Conservation (phyloP, 495 filamentous ascomycete genomes). For the Haplographium delicatum region DNA sequence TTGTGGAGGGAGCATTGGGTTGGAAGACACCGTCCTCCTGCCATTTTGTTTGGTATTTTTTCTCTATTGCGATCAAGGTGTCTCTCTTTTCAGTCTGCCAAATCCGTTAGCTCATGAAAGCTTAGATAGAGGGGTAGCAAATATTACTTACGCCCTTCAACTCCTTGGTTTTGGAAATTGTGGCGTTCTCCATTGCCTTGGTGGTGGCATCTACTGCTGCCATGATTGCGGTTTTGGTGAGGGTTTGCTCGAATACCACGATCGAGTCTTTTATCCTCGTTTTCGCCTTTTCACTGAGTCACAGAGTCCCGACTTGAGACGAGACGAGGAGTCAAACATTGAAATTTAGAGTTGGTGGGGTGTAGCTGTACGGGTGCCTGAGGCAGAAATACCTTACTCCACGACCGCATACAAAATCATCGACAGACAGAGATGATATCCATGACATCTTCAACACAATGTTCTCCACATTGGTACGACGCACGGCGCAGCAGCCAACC, state of each 20-base stretch:
- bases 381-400: too few relatives aligned
- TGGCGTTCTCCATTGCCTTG: slow-evolving; percentile 21
- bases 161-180: slow-evolving; percentile 43
- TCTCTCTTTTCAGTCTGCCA: slow-evolving; percentile 87
- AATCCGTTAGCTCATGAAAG: slow-evolving; percentile 1
- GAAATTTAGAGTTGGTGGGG: slow-evolving; percentile 18
- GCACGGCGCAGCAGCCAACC: slow-evolving; percentile 27
- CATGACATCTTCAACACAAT: slow-evolving; percentile 26
- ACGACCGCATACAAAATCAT: not conserved
- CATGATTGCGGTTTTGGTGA: slow-evolving; percentile 22
- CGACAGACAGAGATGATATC: too few relatives aligned
- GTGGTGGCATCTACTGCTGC: slow-evolving; percentile 22
- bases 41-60: slow-evolving; percentile 90
- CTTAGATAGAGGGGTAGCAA: not conserved
- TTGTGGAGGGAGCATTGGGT: slow-evolving; percentile 69
- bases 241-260: not conserved
- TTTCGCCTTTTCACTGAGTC: slow-evolving; percentile 7
- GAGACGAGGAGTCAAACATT: not conserved
- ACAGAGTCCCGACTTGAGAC: slow-evolving; percentile 2
- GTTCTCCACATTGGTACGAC: slow-evolving; percentile 39
- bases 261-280: slow-evolving; percentile 1
- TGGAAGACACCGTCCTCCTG: slow-evolving; percentile 74
- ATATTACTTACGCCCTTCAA: slow-evolving; percentile 36
- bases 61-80: slow-evolving; percentile 78
- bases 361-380: not conserved